Evolutionary conservation across 805 yeast species (phyloP), one percentile per base, ranked within the genome.

Genomic region (Candida sithepensis): DNA sequence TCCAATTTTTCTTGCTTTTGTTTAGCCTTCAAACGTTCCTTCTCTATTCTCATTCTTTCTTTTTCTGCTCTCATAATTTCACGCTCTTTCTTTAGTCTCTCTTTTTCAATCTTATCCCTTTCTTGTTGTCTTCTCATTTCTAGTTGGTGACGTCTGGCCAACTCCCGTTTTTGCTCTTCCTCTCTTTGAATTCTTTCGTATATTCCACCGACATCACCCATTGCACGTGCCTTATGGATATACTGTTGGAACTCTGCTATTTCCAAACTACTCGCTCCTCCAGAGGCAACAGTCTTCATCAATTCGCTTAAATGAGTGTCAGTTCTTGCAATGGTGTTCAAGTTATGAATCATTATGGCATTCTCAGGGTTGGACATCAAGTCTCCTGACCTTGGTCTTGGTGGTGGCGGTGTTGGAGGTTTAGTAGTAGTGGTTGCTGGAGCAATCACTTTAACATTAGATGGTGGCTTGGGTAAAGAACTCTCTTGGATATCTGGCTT

Each of bases 281-380:
- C 96, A 47, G 84, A 77, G 0, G 98, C 97, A 2, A 92, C 97
- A 4, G 75, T 77, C 52, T 84, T 82, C 97, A 92, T 90, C 44
- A 92, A 68, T 1, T 75, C 67, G 53, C 82, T 85, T 43, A 92
- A 66, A 4, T 82, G 74, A 0, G 80, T 74, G 58, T 90, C 95
- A 4, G 74, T 72, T 37, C 85, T 76, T 0, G 97, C 97, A 66
- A 92, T 82, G 1, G 85, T 73, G 59, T 91, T 91, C 59, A 92
- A 74, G 56, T 89, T 87, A 3, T 86, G 81, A 55, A 92, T 89
- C 87, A 92, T 88, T 52, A 85, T 79, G 38, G 85, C 84, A 58
- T 86, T 85, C 43, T 81, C 86, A 1, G 81, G 78, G 4, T 85
- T 70, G 49, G 58, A 69, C 68, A 52, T 57, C 47, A 62, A 42